Evolutionary conservation across 1,139 yeast species (phyloP).

Genomic region (Yamadazyma membranifaciens): DNA sequence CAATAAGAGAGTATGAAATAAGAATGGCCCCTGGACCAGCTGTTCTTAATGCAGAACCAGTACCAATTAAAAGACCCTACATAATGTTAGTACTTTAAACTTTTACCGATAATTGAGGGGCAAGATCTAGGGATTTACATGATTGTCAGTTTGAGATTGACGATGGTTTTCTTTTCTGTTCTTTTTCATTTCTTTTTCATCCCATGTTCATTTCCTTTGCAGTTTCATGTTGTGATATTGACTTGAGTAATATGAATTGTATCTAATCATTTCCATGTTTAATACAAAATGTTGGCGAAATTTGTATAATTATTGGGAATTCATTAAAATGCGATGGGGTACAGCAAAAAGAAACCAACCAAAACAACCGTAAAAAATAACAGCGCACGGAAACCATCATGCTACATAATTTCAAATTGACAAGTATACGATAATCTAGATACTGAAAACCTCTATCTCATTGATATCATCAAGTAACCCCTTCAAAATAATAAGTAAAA

Average conservation of each 20-base stretch:
- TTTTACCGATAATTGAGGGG: too few relatives aligned
- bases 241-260: too few relatives aligned
- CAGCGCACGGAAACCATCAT: background rate
- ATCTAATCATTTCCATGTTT: too few relatives aligned
- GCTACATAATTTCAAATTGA: background rate
- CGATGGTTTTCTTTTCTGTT: background rate
- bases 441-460: background rate
- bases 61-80: constrained; percentile 69
- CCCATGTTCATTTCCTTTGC: too few relatives aligned
- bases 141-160: constrained; percentile 39
- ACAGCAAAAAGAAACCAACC: too few relatives aligned
- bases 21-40: constrained; percentile 74
- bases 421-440: too few relatives aligned
- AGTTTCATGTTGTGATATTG: too few relatives aligned
- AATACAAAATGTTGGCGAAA: too few relatives aligned
- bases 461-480: background rate
- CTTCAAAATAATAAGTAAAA: too few relatives aligned
- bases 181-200: background rate
- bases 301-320: too few relatives aligned
- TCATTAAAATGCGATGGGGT: too few relatives aligned
- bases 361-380: background rate
- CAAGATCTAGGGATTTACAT: constrained; percentile 14
- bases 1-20: constrained; percentile 59
- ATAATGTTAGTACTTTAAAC: constrained; percentile 12
- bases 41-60: constrained; percentile 58